Conservation (phyloP, 192 early-diverging fungal genomes). For the Gamsiella multidivaricata region DNA sequence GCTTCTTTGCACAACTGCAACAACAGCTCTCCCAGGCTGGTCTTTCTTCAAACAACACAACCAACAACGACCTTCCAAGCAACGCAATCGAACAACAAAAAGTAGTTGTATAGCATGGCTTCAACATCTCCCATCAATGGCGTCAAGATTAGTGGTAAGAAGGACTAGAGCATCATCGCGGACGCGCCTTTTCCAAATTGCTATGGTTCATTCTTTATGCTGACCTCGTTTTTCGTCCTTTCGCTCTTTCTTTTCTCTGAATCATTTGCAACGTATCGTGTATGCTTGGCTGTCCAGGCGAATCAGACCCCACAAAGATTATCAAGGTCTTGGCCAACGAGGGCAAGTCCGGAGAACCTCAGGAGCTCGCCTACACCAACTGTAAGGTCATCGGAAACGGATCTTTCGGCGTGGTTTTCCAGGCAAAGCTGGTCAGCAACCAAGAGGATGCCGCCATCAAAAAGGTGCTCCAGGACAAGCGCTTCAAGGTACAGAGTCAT, state of each 20-base stretch:
- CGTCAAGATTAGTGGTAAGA: constrained; percentile 51
- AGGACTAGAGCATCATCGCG: background rate
- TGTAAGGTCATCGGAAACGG: constrained; percentile 97
- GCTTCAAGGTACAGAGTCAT: constrained; percentile 85
- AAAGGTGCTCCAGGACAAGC: constrained; percentile 97
- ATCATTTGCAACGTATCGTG: background rate
- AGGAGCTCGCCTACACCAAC: constrained; percentile 90
- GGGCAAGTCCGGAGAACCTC: constrained; percentile 85
- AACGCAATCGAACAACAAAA: background rate
- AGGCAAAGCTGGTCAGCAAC: constrained; percentile 85
- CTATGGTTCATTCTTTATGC: too few relatives aligned
- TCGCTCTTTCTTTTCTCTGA: background rate
- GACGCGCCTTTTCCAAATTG: background rate
- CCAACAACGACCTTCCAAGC: background rate
- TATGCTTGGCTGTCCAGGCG: constrained; percentile 28
- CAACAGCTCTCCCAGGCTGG: background rate
- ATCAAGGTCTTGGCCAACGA: constrained; percentile 86
- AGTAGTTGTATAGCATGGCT: constrained; percentile 19
- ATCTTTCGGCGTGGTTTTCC: constrained; percentile 98
- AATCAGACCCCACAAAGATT: constrained; percentile 72
- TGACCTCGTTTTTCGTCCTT: background rate
- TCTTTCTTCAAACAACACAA: background rate
- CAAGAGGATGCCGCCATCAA: constrained; percentile 95
- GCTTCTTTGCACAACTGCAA: too few relatives aligned
- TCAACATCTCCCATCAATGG: constrained; percentile 51